Base-by-base conservation (phyloP, 2,329 filamentous ascomycete genomes). In the Fusarium foetens region DNA sequence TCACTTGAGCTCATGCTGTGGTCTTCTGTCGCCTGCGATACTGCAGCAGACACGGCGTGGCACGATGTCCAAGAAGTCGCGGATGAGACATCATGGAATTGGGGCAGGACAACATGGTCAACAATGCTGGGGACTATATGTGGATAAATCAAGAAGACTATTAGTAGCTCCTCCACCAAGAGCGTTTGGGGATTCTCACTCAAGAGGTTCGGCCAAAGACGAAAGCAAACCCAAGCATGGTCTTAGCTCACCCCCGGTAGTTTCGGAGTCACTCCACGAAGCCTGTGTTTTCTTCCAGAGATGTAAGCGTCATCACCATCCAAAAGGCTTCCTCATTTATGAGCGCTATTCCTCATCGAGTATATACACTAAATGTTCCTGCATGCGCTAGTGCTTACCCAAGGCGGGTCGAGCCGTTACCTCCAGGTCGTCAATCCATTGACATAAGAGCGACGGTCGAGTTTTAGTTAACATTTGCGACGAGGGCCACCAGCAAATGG, bases 81-180 rank as follows among this genome's bases (percentile, higher is more conserved):
- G 9, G 19, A 13, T 16, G 1, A 52, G 13, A 6, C 6, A 0
- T 45, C 33, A 2, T 35, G 33, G 14, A 57, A 29, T 8, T 66
- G 63, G 63, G 51, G 51, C 1, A 58, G 8, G 6, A 46, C n/a
- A 0, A 35, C 52, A 7, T 66, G 63, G 63, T 25, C 33, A 1
- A 38, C 17, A 6, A 66, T 66, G 29, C 16, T 66, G 2, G 63
- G 63, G 4, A 66, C 63, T 10, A 29, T 66, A 4, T 66, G 61
- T 13, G 61, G 61, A 27, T 58, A 27, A 38, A 8, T 6, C 6
- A 46, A 36, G 5, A 41, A n/a, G 39, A 6, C 17, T 19, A 19
- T 9, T 14, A 6, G 17, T 5, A 45, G 19, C 19, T 36, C 9
- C 17, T 36, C 17, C 17, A 11, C 17, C 35, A 19, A 36, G 17